phyloP scores from a whole-genome alignment of 495 filamentous ascomycete species.

The Trichoderma virens region DNA sequence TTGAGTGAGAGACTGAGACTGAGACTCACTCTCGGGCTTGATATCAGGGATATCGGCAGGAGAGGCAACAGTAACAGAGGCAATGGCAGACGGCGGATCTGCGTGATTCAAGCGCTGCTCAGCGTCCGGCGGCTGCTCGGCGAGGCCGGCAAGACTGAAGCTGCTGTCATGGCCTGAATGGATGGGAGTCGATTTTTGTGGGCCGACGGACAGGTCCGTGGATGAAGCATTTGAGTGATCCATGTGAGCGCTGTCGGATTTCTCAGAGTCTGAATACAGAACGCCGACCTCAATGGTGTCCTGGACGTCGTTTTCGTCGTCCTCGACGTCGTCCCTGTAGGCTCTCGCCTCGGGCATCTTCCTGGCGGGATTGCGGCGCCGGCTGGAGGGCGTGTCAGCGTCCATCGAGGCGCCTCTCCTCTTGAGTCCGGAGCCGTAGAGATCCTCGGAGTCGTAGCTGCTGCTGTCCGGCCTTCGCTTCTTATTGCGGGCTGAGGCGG shows the following conservation, averaged over 20 bases:
- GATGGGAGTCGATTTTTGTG: constrained; percentile 17
- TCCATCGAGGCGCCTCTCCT: constrained; percentile 23
- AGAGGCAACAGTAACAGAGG: background rate
- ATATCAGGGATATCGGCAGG: background rate
- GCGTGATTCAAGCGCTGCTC: too few species aligned
- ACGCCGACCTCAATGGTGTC: constrained; percentile 44
- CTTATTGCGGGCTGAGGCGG: constrained; percentile 14
- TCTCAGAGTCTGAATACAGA: constrained; percentile 21
- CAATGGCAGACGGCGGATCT: background rate
- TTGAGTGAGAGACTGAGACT: too few species aligned
- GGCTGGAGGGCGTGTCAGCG: constrained; percentile 21
- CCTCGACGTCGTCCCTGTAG: constrained; percentile 24
- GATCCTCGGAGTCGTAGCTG: constrained; percentile 6
- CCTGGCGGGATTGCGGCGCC: constrained; percentile 27
- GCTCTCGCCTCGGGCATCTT: constrained; percentile 24
- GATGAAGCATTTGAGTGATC: background rate
- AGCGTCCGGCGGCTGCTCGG: constrained; percentile 10
- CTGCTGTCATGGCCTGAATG: constrained; percentile 4
- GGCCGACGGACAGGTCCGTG: constrained; percentile 10
- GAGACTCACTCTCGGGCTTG: too few species aligned
- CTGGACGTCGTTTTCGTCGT: constrained; percentile 36
- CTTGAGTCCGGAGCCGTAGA: constrained; percentile 10
- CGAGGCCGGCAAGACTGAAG: background rate
- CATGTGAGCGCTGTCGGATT: constrained; percentile 13
- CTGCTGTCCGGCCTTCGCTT: background rate